Evolutionary conservation across 345 rosid species (phyloP).

Genomic region (Gossypium ekmanianum): DNA sequence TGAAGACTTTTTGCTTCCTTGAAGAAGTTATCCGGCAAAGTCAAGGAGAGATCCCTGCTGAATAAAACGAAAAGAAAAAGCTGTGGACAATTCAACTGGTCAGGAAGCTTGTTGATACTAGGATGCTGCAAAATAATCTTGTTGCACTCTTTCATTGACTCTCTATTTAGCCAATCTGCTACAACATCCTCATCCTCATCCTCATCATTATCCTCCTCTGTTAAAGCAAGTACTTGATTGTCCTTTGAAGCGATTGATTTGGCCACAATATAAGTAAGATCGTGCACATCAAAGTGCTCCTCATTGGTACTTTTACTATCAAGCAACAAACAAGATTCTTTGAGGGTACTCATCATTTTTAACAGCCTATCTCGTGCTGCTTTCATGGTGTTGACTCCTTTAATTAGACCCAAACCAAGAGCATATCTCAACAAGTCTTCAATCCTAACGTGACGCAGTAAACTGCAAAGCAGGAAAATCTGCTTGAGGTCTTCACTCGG

Average conservation of each 20-base stretch:
- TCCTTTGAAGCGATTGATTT: conserved; percentile 14
- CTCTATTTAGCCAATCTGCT: background rate
- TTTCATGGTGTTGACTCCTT: background rate
- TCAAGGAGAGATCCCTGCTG: background rate
- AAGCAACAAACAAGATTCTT: conserved; percentile 16
- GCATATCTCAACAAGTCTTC: conserved; percentile 4
- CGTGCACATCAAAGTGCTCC: conserved; percentile 9
- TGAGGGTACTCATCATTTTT: conserved; percentile 11
- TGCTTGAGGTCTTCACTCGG: conserved; percentile 2
- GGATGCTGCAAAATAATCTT: background rate
- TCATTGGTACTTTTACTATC: background rate
- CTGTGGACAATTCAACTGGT: conserved; percentile 8
- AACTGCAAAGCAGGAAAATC: conserved; percentile 16
- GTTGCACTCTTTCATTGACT: background rate
- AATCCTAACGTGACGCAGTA: background rate
- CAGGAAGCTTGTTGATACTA: conserved; percentile 14
- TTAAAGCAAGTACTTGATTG: background rate
- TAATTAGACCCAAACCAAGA: conserved; percentile 20
- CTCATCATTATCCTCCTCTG: background rate
- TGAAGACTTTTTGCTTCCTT: conserved; percentile 9
- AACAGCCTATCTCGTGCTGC: background rate
- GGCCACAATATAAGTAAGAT: conserved; percentile 17
- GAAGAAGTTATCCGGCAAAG: conserved; percentile 18
- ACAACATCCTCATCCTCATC: background rate
- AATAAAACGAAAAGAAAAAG: background rate